Percentiles rank a stretch among this genome's conserved stretches.
Evolutionary conservation across 2,329 filamentous ascomycete genomes (phyloP).

Genomic region (Aspergillus carbonarius): DNA sequence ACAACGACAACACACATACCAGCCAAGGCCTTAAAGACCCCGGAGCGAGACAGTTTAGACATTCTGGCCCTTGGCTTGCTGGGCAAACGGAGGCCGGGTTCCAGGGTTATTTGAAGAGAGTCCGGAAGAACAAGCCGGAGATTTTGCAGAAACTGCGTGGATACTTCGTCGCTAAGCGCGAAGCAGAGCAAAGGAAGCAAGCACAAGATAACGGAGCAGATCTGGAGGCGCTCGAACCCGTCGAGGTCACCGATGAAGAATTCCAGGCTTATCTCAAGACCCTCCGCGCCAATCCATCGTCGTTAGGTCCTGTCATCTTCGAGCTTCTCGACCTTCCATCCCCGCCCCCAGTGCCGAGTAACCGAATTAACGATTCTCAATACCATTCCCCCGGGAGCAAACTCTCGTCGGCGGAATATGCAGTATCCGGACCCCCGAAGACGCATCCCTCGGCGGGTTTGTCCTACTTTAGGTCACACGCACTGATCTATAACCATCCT

Average conservation of each 20-base stretch:
- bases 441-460: constrained; percentile 67
- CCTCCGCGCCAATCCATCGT: constrained; percentile 41
- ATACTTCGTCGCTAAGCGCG: constrained; percentile 33
- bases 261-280: constrained; percentile 48
- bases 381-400: constrained; percentile 38
- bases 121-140: constrained; percentile 43
- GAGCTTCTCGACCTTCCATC: constrained; percentile 58
- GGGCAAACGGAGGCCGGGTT: constrained; percentile 59
- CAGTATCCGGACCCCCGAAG: constrained; percentile 52
- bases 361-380: constrained; percentile 34
- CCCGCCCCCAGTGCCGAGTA: constrained; percentile 38
- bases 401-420: constrained; percentile 44
- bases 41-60: constrained; percentile 53
- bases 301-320: constrained; percentile 54
- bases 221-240: constrained; percentile 28
- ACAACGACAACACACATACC: constrained; percentile 47
- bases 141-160: constrained; percentile 39
- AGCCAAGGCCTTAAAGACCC: constrained; percentile 33
- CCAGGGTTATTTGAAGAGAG: constrained; percentile 49
- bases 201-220: constrained; percentile 43
- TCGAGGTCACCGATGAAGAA: constrained; percentile 45
- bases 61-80: constrained; percentile 58
- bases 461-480: constrained; percentile 58
- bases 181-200: constrained; percentile 36
- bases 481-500: constrained; percentile 60